phyloP scores from a whole-genome alignment of 176 grass and related monocot species.

The Triticum monococcum region DNA sequence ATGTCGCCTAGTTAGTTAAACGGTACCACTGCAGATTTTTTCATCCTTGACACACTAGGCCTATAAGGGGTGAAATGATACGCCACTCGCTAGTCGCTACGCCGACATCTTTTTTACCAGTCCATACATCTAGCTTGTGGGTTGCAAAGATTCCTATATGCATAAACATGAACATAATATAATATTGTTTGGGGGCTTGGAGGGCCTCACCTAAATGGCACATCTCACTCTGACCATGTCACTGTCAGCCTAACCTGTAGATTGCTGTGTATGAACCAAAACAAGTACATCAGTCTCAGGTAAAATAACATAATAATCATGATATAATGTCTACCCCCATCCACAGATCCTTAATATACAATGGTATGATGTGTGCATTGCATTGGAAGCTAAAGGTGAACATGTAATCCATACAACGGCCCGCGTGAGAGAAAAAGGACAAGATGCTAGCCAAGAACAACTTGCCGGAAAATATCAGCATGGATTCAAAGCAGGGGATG shows the following conservation, averaged over 20 bases:
- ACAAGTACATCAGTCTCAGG: background rate
- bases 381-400: background rate
- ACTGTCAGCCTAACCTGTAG: background rate
- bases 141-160: background rate
- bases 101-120: too few relatives aligned
- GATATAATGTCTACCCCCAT: background rate
- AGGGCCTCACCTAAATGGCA: background rate
- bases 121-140: background rate
- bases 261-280: background rate
- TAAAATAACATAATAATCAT: conserved; percentile 13
- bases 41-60: background rate
- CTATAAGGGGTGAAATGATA: background rate
- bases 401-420: conserved; percentile 36
- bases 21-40: background rate
- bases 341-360: background rate
- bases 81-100: background rate
- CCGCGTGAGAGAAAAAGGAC: conserved; percentile 71
- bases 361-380: background rate
- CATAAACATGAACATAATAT: background rate
- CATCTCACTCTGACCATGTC: background rate
- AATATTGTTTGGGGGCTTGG: background rate
- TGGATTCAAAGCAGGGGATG: conserved; percentile 11
- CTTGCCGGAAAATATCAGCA: conserved; percentile 46
- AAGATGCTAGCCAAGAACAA: conserved; percentile 79
- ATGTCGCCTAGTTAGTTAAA: background rate